phyloP scores from a whole-genome alignment of 75 land plant genomes.

The Ceratopteris richardii region DNA sequence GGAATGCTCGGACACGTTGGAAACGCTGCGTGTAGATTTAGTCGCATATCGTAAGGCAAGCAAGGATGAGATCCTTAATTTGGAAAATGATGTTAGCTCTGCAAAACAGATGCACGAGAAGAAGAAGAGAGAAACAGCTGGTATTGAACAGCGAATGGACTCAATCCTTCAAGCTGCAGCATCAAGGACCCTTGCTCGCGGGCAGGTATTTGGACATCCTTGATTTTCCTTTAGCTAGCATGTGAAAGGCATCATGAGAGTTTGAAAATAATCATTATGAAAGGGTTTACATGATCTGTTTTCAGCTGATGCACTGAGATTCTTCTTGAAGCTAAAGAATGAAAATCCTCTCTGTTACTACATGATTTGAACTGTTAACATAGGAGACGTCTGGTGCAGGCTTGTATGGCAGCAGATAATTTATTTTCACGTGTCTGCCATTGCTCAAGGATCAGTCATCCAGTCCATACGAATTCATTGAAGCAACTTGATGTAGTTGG shows the following conservation, averaged over 20 bases:
- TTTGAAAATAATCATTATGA: too few relatives aligned
- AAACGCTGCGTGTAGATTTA: conserved; percentile 16
- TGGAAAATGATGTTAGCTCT: conserved; percentile 28
- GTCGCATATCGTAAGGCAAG: conserved; percentile 13
- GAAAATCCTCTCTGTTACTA: too few relatives aligned
- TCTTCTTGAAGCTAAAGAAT: too few relatives aligned
- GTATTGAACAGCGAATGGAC: conserved; percentile 22
- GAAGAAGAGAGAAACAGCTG: conserved; percentile 24
- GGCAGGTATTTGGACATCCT: conserved; percentile 36
- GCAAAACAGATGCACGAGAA: conserved; percentile 14
- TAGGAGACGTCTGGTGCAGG: conserved; percentile 14
- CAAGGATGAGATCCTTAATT: conserved; percentile 17
- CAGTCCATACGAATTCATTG: conserved; percentile 14
- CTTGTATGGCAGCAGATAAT: conserved; percentile 31
- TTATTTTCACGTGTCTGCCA: conserved; percentile 20
- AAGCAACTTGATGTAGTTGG: conserved; percentile 25
- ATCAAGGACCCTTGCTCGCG: conserved; percentile 22
- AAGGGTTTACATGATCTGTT: too few relatives aligned
- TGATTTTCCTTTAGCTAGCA: too few relatives aligned
- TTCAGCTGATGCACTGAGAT: too few relatives aligned
- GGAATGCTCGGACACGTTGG: conserved; percentile 18
- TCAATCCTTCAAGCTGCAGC: conserved; percentile 16
- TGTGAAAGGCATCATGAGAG: too few relatives aligned
- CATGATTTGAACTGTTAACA: too few relatives aligned
- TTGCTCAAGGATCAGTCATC: conserved; percentile 14